Conservation (phyloP, 1,284 basidiomycete genomes). For the Albatrellus sp. region DNA sequence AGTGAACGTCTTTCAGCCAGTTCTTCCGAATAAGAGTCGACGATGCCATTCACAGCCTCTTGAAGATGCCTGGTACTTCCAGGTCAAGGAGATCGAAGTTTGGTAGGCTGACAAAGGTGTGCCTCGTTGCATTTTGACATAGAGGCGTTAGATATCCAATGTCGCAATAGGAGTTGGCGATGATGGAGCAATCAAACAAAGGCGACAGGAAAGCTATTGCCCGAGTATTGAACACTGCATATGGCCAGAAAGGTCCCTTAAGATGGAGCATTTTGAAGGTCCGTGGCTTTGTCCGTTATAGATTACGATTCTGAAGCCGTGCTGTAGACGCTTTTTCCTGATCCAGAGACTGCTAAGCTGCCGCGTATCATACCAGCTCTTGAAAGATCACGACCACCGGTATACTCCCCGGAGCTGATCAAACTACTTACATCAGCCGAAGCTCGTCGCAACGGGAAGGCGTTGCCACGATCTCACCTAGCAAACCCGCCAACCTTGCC, state of each 20-base stretch:
- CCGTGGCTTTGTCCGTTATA: slow-evolving; percentile 9
- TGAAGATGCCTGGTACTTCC: slow-evolving; percentile 15
- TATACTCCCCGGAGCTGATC: slow-evolving; percentile 46
- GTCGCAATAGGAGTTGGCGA: slow-evolving; percentile 36
- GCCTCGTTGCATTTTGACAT: background rate
- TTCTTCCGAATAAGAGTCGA: slow-evolving; percentile 53
- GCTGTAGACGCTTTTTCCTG: slow-evolving; percentile 38
- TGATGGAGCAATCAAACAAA: slow-evolving; percentile 43
- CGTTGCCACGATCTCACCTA: slow-evolving; percentile 27
- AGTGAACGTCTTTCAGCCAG: slow-evolving; percentile 26
- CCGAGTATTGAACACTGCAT: slow-evolving; percentile 62
- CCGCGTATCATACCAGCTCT: slow-evolving; percentile 36
- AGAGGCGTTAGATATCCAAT: background rate
- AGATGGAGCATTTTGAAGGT: slow-evolving; percentile 56
- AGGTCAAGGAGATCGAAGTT: slow-evolving; percentile 24
- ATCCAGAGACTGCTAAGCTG: slow-evolving; percentile 26
- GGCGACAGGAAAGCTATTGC: slow-evolving; percentile 42
- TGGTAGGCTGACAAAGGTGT: slow-evolving; percentile 38
- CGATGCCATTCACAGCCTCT: slow-evolving; percentile 36
- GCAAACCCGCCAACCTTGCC: slow-evolving; percentile 43
- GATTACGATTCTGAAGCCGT: slow-evolving; percentile 8
- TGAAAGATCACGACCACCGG: slow-evolving; percentile 46
- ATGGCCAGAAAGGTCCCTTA: slow-evolving; percentile 62
- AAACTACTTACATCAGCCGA: slow-evolving; percentile 43
- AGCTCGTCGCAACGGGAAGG: slow-evolving; percentile 34